These are phyloP conservation scores for Nothophytophthora sp. DNA, from an alignment of 352 stramenopile species.

Conservation along the genomic window DNA sequence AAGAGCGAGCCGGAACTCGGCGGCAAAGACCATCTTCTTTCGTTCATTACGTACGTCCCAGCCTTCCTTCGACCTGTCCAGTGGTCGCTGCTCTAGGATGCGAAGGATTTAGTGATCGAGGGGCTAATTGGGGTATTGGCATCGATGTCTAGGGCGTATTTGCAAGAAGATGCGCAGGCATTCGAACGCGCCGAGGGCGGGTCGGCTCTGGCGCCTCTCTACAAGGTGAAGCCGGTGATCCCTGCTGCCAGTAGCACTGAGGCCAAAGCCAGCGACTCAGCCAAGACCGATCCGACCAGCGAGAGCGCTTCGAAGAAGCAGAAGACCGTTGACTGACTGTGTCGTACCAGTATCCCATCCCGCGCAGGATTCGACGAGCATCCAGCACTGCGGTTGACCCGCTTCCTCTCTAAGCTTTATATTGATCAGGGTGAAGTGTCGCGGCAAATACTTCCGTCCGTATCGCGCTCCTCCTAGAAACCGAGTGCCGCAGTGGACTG, in stretches of 20 bases:
- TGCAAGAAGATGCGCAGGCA: constrained; percentile 34
- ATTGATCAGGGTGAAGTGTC: no score
- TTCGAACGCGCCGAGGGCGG: constrained; percentile 30
- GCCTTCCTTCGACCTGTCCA: neutral
- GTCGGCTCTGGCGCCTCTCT: constrained; percentile 14
- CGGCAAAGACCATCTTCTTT: constrained; percentile 61
- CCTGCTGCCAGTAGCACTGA: constrained; percentile 10
- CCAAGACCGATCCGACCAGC: constrained; percentile 17
- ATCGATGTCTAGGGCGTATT: constrained; percentile 26
- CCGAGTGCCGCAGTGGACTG: neutral
- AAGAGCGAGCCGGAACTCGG: constrained; percentile 79
- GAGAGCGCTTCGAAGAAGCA: constrained; percentile 41
- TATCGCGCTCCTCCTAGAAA: constrained; percentile 8
- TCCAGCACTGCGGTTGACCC: neutral
- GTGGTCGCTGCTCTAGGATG: neutral
- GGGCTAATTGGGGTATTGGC: neutral
- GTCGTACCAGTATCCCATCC: neutral
- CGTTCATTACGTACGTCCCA: constrained; percentile 64
- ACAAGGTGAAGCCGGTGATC: constrained; percentile 34
- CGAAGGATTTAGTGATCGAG: neutral
- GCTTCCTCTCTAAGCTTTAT: constrained; percentile 13
- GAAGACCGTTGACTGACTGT: constrained; percentile 24
- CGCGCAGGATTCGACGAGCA: neutral
- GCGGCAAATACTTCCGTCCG: constrained; percentile 10
- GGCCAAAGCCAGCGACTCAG: constrained; percentile 6